Evolutionary conservation across 2,329 filamentous ascomycete genomes (phyloP).

Genomic region (Pseudopithomyces chartarum): DNA sequence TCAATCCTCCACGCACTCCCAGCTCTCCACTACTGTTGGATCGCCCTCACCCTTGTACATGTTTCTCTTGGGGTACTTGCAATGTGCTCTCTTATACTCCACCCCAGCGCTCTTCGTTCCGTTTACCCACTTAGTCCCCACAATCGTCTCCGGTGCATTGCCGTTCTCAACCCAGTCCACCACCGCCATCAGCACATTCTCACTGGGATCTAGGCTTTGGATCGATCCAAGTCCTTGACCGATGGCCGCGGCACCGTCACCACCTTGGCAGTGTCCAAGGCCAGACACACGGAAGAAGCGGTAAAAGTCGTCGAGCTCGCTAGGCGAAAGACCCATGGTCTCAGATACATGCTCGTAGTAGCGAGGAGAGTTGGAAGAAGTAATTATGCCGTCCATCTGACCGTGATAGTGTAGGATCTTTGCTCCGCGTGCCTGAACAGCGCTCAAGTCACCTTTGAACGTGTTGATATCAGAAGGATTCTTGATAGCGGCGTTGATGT

Average conservation of each 20-base stretch:
- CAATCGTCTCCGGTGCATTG: conserved; percentile 48
- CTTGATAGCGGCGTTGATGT: conserved; percentile 40
- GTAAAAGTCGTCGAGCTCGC: conserved; percentile 51
- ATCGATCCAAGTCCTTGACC: conserved; percentile 29
- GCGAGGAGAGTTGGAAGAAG: conserved; percentile 50
- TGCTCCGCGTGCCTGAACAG: conserved; percentile 44
- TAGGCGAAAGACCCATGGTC: conserved; percentile 46
- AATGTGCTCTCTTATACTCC: conserved; percentile 41
- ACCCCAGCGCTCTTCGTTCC: conserved; percentile 34
- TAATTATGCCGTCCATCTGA: conserved; percentile 51
- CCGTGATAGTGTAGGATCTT: conserved; percentile 57
- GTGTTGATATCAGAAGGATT: conserved; percentile 48
- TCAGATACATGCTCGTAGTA: conserved; percentile 56
- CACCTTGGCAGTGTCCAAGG: conserved; percentile 57
- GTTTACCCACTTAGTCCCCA: conserved; percentile 39
- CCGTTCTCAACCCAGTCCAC: conserved; percentile 54
- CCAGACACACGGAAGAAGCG: conserved; percentile 60
- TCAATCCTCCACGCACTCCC: conserved; percentile 34
- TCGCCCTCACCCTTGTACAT: conserved; percentile 39
- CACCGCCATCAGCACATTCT: conserved; percentile 55
- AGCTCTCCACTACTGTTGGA: conserved; percentile 31
- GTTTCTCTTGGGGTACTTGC: conserved; percentile 44
- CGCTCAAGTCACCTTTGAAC: conserved; percentile 48
- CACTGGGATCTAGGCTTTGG: conserved; percentile 39
- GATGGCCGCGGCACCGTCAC: conserved; percentile 51